Evolutionary conservation across 345 rosid genomes (phyloP).

Genomic region (Populus pruinosa): DNA sequence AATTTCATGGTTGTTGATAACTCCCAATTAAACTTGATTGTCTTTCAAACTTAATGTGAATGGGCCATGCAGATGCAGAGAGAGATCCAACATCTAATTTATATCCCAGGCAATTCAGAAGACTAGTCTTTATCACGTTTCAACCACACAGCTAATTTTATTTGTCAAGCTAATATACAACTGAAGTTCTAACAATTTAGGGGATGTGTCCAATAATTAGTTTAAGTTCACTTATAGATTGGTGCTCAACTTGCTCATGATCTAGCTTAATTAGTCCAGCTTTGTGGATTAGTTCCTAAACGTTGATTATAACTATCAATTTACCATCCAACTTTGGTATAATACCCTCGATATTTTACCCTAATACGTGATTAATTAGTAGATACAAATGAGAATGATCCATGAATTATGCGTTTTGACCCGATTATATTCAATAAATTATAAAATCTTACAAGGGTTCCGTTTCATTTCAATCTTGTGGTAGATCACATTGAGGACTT

Average conservation of each 20-base stretch:
- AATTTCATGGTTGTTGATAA: not conserved
- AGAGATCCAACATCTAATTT: not conserved
- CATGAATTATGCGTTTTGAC: too few relatives aligned
- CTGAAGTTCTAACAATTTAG: not conserved
- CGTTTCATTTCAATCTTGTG: too few relatives aligned
- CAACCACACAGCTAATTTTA: not conserved
- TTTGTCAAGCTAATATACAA: not conserved
- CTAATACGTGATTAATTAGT: not conserved
- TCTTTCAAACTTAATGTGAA: not conserved
- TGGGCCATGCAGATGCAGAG: not conserved
- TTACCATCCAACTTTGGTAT: too few relatives aligned
- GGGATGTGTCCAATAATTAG: not conserved
- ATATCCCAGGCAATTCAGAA: not conserved
- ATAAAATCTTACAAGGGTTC: too few relatives aligned
- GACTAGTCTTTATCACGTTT: not conserved
- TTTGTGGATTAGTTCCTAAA: too few relatives aligned
- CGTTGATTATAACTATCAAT: too few relatives aligned
- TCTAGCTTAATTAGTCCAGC: too few relatives aligned
- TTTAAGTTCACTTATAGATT: too few relatives aligned
- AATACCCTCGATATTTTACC: not conserved
- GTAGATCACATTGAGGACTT: not conserved
- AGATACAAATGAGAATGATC: not conserved
- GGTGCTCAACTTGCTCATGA: too few relatives aligned
- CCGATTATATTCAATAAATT: too few relatives aligned
- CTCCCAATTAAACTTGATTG: not conserved